These are phyloP conservation scores for Talaromyces marneffei DNA, from an alignment of 2,329 filamentous ascomycete species.

Conservation along the genomic window DNA sequence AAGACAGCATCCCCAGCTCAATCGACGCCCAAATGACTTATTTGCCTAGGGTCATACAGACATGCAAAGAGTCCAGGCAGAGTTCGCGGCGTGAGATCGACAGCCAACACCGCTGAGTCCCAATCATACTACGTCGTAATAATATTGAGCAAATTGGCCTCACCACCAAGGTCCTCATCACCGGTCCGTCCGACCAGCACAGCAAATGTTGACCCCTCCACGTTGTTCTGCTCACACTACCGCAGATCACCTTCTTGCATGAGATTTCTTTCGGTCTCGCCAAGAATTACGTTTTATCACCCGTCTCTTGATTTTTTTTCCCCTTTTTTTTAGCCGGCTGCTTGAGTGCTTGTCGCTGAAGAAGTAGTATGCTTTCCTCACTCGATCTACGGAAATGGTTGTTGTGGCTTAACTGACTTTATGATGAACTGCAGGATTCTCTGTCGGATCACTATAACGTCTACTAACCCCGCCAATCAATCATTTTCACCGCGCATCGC, in stretches of 20 bases:
- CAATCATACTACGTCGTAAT: not conserved
- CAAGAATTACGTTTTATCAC: not conserved
- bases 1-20: not conserved
- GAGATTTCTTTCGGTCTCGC: not conserved
- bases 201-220: conserved; percentile 12
- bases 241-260: not conserved
- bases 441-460: not conserved
- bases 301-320: not conserved
- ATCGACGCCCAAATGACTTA: not conserved
- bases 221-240: not conserved
- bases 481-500: conserved; percentile 9
- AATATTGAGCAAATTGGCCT: not conserved
- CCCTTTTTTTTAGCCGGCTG: too few species aligned
- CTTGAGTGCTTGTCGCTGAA: not conserved
- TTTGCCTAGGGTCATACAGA: not conserved
- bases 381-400: not conserved
- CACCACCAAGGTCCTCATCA: conserved; percentile 29
- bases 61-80: not conserved
- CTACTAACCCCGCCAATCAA: not conserved
- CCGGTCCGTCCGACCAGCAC: not conserved
- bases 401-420: not conserved
- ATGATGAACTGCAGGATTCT: not conserved
- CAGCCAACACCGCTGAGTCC: not conserved
- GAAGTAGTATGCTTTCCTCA: not conserved
- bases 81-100: not conserved